These are phyloP conservation scores for Fraxinus sp. DNA, from an alignment of 305 asterid genomes.

Conservation along the genomic window DNA sequence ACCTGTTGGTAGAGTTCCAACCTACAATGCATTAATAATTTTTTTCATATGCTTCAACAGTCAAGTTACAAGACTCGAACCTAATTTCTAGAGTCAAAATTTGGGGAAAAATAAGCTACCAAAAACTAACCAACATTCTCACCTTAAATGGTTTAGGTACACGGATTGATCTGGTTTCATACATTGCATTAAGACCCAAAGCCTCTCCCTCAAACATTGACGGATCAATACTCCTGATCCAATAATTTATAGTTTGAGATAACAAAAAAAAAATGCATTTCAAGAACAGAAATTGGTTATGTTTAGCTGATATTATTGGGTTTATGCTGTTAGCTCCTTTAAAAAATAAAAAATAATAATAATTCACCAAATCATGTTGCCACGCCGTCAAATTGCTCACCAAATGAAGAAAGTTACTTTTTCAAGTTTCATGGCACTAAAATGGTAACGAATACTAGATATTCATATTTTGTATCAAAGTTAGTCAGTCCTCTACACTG, in stretches of 20 bases:
- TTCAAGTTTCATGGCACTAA: neutral
- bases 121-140: slow-evolving; percentile 8
- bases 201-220: slow-evolving; percentile 98
- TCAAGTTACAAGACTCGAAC: slow-evolving; percentile 3
- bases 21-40: slow-evolving; percentile 39
- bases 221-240: slow-evolving; percentile 72
- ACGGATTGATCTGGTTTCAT: slow-evolving; percentile 71
- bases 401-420: neutral
- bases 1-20: slow-evolving; percentile 83
- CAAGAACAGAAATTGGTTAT: neutral
- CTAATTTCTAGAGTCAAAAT: neutral
- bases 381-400: neutral
- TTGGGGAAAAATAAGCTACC: neutral
- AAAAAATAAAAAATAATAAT: neutral
- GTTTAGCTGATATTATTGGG: neutral
- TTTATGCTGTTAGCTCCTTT: neutral
- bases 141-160: slow-evolving; percentile 90
- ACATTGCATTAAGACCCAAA: slow-evolving; percentile 87
- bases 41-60: neutral
- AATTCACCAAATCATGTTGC: neutral
- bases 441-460: neutral
- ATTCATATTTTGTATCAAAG: neutral
- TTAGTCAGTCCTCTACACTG: neutral
- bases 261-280: neutral
- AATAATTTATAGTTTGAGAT: slow-evolving; percentile 16